phyloP scores from a whole-genome alignment of 768 basidiomycete species.

The Lentinula detonsa region DNA sequence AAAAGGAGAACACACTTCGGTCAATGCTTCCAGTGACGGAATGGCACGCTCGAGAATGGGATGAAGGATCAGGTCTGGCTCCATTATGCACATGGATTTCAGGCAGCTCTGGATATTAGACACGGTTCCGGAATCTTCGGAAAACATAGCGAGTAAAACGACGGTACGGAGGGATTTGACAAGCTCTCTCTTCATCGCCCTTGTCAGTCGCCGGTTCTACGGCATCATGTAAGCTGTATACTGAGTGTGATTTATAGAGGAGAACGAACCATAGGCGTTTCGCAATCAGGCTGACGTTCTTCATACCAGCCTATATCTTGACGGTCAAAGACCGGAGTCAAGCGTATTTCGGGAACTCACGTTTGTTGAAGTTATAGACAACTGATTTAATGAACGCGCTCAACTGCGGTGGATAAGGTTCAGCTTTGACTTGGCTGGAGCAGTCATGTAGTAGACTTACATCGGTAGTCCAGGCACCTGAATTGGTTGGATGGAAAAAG shows the following conservation, averaged over 20 bases:
- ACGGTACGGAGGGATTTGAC: slow-evolving; percentile 80
- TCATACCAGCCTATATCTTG: slow-evolving; percentile 61
- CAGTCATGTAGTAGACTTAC: slow-evolving; percentile 31
- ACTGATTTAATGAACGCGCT: slow-evolving; percentile 83
- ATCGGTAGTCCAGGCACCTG: slow-evolving; percentile 76
- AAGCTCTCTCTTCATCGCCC: slow-evolving; percentile 74
- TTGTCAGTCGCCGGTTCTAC: slow-evolving; percentile 72
- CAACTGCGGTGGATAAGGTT: slow-evolving; percentile 34
- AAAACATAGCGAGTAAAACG: slow-evolving; percentile 85
- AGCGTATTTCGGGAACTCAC: slow-evolving; percentile 27
- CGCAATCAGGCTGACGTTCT: slow-evolving; percentile 73
- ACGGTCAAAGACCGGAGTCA: background rate
- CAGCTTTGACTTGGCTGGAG: slow-evolving; percentile 4
- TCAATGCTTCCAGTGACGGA: slow-evolving; percentile 83
- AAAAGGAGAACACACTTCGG: slow-evolving; percentile 48
- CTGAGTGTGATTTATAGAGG: background rate
- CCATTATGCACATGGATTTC: slow-evolving; percentile 78
- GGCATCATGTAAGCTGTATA: background rate
- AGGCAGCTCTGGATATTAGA: slow-evolving; percentile 73
- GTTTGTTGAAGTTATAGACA: slow-evolving; percentile 80
- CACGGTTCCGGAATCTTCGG: slow-evolving; percentile 70
- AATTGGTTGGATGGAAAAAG: slow-evolving; percentile 89
- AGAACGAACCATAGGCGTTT: slow-evolving; percentile 56
- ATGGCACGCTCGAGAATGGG: slow-evolving; percentile 79
- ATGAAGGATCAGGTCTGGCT: slow-evolving; percentile 80